These are phyloP conservation scores for Phalaenopsis equestris DNA, from an alignment of 106 monocot species.

Conservation along the genomic window DNA sequence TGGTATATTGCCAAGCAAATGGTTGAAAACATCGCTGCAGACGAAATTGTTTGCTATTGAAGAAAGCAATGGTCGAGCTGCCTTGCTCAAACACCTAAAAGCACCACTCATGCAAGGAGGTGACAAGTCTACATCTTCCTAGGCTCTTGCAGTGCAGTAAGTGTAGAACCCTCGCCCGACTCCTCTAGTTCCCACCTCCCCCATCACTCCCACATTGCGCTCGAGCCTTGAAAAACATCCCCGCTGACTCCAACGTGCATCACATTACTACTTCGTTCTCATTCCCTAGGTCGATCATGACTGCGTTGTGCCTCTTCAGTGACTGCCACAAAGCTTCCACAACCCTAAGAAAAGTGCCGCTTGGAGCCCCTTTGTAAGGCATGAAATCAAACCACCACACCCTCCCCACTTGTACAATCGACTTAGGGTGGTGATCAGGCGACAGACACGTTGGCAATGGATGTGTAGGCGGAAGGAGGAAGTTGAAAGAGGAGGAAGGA, in stretches of 20 bases:
- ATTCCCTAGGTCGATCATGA: slow-evolving; percentile 48
- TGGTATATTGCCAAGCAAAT: slow-evolving; percentile 85
- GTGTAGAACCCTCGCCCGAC: slow-evolving; percentile 34
- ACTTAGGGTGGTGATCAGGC: not conserved
- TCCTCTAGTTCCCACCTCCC: slow-evolving; percentile 14
- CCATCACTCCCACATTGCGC: slow-evolving; percentile 14
- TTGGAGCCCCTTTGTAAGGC: slow-evolving; percentile 56
- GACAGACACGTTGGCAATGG: not conserved
- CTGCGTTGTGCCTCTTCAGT: slow-evolving; percentile 62
- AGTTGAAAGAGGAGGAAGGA: slow-evolving; percentile 19
- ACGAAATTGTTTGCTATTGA: slow-evolving; percentile 82
- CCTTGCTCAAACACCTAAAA: slow-evolving; percentile 72
- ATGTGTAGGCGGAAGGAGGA: slow-evolving; percentile 14
- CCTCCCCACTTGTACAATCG: slow-evolving; percentile 18
- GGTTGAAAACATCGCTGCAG: slow-evolving; percentile 75
- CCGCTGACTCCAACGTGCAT: slow-evolving; percentile 64
- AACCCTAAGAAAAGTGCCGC: slow-evolving; percentile 28
- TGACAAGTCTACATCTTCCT: slow-evolving; percentile 70
- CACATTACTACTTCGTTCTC: slow-evolving; percentile 53
- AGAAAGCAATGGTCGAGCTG: slow-evolving; percentile 63
- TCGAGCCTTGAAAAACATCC: slow-evolving; percentile 61
- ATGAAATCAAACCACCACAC: slow-evolving; percentile 48
- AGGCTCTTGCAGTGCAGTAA: slow-evolving; percentile 60
- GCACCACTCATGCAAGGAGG: slow-evolving; percentile 85
- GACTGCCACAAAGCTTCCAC: slow-evolving; percentile 58